phyloP scores from a whole-genome alignment of 257 asterid species.

The Plantago ovata region DNA sequence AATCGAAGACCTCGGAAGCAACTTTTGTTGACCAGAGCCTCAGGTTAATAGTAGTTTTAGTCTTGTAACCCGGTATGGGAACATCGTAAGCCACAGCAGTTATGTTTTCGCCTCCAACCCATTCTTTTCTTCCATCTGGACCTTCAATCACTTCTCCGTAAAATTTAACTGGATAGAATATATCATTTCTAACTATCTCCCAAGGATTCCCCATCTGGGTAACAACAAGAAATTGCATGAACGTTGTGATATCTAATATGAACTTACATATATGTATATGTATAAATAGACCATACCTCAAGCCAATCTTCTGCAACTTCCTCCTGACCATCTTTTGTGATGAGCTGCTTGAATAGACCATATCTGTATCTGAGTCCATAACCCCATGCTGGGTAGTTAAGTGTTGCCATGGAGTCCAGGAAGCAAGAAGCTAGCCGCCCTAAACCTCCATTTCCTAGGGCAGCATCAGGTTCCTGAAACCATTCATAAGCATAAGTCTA shows the following conservation, averaged over 20 bases:
- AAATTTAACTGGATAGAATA: slow-evolving; percentile 56
- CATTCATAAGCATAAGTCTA: too few relatives aligned
- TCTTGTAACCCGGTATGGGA: slow-evolving; percentile 68
- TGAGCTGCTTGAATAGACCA: slow-evolving; percentile 61
- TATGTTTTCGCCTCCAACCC: slow-evolving; percentile 64
- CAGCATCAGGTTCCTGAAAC: slow-evolving; percentile 63
- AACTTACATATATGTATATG: neutral
- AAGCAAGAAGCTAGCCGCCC: slow-evolving; percentile 67
- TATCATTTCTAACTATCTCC: slow-evolving; percentile 58
- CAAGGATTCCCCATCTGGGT: slow-evolving; percentile 64
- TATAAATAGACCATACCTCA: slow-evolving; percentile 28
- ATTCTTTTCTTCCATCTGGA: slow-evolving; percentile 43
- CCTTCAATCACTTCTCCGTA: slow-evolving; percentile 50
- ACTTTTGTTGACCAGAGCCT: slow-evolving; percentile 63
- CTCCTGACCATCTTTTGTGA: slow-evolving; percentile 59
- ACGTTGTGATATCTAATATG: neutral
- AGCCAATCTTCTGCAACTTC: slow-evolving; percentile 75
- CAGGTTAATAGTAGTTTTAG: slow-evolving; percentile 56
- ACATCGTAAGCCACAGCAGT: slow-evolving; percentile 62
- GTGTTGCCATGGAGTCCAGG: slow-evolving; percentile 63
- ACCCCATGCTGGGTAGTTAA: slow-evolving; percentile 65
- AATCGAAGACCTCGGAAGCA: slow-evolving; percentile 45
- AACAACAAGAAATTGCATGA: slow-evolving; percentile 5
- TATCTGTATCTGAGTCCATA: slow-evolving; percentile 63
- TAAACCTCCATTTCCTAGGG: slow-evolving; percentile 66